phyloP scores from a whole-genome alignment of 352 stramenopile genomes.

The Phytophthora pluvialis region DNA sequence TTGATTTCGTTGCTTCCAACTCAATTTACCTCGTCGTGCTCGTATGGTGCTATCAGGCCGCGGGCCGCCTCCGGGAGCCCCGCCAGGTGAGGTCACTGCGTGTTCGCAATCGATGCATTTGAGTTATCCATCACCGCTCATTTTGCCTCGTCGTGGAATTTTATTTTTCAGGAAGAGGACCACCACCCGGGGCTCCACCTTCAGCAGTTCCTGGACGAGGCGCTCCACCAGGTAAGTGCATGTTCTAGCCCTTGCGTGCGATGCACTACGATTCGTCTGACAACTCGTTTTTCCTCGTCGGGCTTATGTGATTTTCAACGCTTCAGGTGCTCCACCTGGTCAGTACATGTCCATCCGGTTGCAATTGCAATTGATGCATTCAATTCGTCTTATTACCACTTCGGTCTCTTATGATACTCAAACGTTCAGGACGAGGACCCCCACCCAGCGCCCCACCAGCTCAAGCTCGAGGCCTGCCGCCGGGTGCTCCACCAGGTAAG shows the following conservation, averaged over 20 bases:
- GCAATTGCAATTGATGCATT: neutral
- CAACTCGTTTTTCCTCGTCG: neutral
- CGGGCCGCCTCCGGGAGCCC: constrained; percentile 27
- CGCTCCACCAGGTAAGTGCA: neutral
- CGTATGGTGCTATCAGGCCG: constrained; percentile 3
- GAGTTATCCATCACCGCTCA: neutral
- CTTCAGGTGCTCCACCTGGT: constrained; percentile 7
- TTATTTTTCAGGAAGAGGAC: constrained; percentile 10
- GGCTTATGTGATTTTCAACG: neutral
- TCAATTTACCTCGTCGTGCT: neutral
- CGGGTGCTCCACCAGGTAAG: constrained; percentile 23
- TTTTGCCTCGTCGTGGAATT: neutral
- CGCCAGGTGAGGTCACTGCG: constrained; percentile 6
- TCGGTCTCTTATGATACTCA: neutral
- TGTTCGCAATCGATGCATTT: neutral
- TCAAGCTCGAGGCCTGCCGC: constrained; percentile 37
- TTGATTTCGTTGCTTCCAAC: neutral
- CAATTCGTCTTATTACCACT: neutral
- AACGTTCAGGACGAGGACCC: constrained; percentile 12
- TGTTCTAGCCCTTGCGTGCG: neutral
- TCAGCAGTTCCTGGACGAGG: neutral
- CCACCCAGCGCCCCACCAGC: constrained; percentile 18
- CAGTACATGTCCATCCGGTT: neutral
- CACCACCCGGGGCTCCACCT: constrained; percentile 26
- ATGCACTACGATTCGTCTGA: neutral